Evolutionary conservation across 2,329 filamentous ascomycete genomes (phyloP), one percentile per base, ranked within the genome.

Genomic region (Botrytis fabae): DNA sequence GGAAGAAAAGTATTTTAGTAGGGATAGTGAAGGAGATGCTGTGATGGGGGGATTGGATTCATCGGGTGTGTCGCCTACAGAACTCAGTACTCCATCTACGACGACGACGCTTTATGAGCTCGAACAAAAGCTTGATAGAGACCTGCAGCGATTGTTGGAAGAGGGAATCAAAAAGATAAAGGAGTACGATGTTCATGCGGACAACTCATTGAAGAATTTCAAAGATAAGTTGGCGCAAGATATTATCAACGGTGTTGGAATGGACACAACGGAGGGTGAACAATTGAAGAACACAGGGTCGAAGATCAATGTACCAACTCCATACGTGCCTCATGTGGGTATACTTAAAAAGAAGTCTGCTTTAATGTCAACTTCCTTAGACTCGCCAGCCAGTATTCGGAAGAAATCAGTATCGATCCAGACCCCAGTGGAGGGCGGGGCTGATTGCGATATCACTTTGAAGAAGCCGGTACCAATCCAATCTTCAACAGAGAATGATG

Each of bases 101-200:
- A 54, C 57, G 2, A 72, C 59, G 25, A 76, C 75, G 28, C 42
- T 57, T n/a, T 62, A 28, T 22, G 32, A 70, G 9, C 74, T 79
- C 60, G 32, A 72, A 1, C 69, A 64, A 12, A 69, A 75, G 35
- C 59, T 76, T 8, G 68, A 71, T 28, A 28, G 7, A 6, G 72
- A 74, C 22, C 42, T 78, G 0, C 57, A 61, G 44, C 61, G 73
- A 12, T 72, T 79, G 16, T 62, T 77, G 18, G 60, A 77, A n/a
- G 28, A 62, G 2, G 71, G 72, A 1, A 40, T 68, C 0, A 59
- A 63, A 18, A 75, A 78, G 32, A 65, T 79, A 51, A 75, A 76
- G 51, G 66, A 38, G 5, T 78, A 79, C 46, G 75, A 78, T 69
- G n/a, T 14, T n/a, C 77, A 78, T 63, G 74, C 71, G 16, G 62